Base-by-base conservation (phyloP, 202 grass and related monocot species). In the Schoenoplectus tabernaemontani region DNA sequence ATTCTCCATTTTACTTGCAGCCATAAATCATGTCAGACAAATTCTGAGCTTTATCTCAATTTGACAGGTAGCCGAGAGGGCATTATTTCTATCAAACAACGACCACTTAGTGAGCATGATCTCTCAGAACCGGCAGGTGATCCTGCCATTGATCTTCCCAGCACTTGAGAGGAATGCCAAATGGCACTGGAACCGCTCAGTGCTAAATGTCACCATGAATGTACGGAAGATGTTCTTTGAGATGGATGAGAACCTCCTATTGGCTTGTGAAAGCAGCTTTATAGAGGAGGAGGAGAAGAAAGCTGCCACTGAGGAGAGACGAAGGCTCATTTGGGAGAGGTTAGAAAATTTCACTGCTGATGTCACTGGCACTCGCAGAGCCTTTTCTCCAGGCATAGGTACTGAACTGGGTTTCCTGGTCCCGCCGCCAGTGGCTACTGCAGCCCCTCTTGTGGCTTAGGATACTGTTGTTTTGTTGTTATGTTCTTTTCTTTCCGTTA, bases 21-120 rank as follows among this genome's bases (percentile, higher is more conserved):
- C 24, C 13, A 13, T 33, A 54, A 75, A 34, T 33, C 37, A 54
- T 11, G 56, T 56, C 15, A 34, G 16, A 75, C 50, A 75, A 75
- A 12, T 37, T 33, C 48, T 75, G 30, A 56, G 26, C 7, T 75
- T 75, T 56, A 30, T 28, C 7, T 75, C 48, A 22, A 78, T 60
- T 83, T 86, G 28, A 46, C 90, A 96, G 93, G 88, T 96, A 84
- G 93, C 93, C 34, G 93, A 96, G 65, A 96, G 93, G 76, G 84
- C 93, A 5, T 84, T 96, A 76, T 96, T 96, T 82, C 81, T 96
- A 77, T 96, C 90, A 86, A 97, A 93, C 43, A 97, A 97, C n/a
- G 90, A 97, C 46, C 93, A 97, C 54, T 65, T 93, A 76, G 88
- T 97, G 0, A 87, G 80, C 63, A 82, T 97, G 85, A 93, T 93